phyloP scores from a whole-genome alignment of 495 filamentous ascomycete genomes.

The Neurospora sp. region DNA sequence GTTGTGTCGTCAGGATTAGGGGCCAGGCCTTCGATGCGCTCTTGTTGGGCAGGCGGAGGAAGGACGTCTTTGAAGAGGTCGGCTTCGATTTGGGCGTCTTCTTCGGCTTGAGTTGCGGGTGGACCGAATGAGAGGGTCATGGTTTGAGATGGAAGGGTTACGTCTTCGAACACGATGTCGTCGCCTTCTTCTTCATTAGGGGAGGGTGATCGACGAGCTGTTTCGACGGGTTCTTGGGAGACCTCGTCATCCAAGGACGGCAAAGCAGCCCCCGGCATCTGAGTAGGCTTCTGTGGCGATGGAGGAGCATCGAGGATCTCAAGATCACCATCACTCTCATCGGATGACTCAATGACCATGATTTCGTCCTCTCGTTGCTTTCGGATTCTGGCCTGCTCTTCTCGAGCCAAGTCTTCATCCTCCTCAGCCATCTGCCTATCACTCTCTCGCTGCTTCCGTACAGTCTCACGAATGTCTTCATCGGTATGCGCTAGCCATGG shows the following conservation, averaged over 20 bases:
- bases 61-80: slow-evolving; percentile 9
- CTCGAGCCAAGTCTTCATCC: slow-evolving; percentile 42
- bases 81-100: slow-evolving; percentile 18
- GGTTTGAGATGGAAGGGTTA: slow-evolving; percentile 12
- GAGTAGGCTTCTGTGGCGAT: slow-evolving; percentile 2
- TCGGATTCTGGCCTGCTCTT: slow-evolving; percentile 29
- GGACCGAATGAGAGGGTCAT: not conserved
- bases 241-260: slow-evolving; percentile 7
- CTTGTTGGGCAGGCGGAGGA: not conserved
- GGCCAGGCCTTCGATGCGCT: not conserved
- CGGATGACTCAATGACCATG: slow-evolving; percentile 36
- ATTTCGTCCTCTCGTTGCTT: slow-evolving; percentile 21
- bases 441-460: slow-evolving; percentile 34
- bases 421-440: slow-evolving; percentile 38
- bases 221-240: not conserved
- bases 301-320: slow-evolving; percentile 44
- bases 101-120: slow-evolving; percentile 4
- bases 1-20: slow-evolving; percentile 20
- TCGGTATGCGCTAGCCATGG: slow-evolving; percentile 67
- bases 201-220: not conserved
- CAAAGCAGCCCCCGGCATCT: slow-evolving; percentile 9
- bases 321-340: slow-evolving; percentile 40
- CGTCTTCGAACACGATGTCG: slow-evolving; percentile 29
- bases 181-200: slow-evolving; percentile 19
- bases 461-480: slow-evolving; percentile 40